Conservation (phyloP, 768 basidiomycete genomes). For the Suillus sp. region DNA sequence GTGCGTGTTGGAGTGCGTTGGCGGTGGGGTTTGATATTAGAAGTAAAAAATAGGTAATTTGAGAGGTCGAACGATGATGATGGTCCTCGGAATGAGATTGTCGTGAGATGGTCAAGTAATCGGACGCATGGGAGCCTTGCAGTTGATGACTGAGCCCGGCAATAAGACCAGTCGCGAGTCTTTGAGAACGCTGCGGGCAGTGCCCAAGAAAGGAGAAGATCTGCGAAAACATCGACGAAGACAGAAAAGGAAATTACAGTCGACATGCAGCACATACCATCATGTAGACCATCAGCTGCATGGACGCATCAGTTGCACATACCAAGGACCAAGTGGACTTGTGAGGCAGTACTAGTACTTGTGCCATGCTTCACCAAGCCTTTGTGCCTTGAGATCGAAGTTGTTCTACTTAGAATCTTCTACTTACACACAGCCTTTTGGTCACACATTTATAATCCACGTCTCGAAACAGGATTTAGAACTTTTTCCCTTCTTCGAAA, state of each 20-base stretch:
- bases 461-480: not conserved
- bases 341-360: no score
- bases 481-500: constrained; percentile 1
- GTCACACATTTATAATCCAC: constrained; percentile 1
- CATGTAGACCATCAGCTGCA: no score
- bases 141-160: no score
- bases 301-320: no score
- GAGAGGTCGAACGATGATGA: not conserved
- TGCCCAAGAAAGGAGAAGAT: constrained; percentile 1
- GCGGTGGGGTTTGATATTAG: constrained; percentile 2
- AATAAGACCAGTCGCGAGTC: not conserved
- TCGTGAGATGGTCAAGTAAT: constrained; percentile 1
- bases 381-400: constrained; percentile 2
- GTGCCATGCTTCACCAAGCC: no score
- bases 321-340: no score
- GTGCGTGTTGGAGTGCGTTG: constrained; percentile 5
- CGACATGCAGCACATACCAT: no score
- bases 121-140: constrained; percentile 6
- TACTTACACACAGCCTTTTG: not conserved
- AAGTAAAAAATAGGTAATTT: constrained; percentile 2
- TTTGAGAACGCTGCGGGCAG: no score
- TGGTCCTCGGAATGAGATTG: constrained; percentile 6
- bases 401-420: constrained; percentile 34
- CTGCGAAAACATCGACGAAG: not conserved
- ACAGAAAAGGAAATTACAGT: not conserved